Evolutionary conservation across 176 grass and related monocot species (phyloP).

Genomic region (Triticum dicoccoides): DNA sequence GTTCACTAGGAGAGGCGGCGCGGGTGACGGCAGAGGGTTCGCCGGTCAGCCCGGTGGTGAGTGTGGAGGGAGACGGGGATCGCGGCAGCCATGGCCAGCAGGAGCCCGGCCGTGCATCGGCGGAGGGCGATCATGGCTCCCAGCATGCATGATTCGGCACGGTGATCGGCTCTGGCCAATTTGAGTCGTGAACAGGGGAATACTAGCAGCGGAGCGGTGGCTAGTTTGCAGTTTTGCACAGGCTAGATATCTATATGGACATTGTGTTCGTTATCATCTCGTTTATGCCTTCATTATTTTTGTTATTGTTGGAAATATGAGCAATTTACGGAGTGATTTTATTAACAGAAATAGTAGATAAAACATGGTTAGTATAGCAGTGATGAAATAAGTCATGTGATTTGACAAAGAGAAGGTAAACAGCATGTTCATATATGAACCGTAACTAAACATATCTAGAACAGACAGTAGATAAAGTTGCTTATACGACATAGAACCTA

Average conservation of each 20-base stretch:
- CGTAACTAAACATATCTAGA: no score
- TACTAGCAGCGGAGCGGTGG: no score
- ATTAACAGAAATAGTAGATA: no score
- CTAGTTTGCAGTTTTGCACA: background rate
- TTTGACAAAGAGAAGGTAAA: no score
- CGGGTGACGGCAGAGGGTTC: background rate
- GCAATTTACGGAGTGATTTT: no score
- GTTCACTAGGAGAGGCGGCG: background rate
- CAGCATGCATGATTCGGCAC: background rate
- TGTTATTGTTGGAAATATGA: no score
- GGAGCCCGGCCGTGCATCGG: background rate
- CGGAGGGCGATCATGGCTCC: background rate
- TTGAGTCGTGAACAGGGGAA: background rate
- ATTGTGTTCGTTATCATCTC: background rate
- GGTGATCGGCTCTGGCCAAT: background rate
- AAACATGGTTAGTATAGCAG: no score
- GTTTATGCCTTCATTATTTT: background rate
- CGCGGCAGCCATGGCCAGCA: background rate
- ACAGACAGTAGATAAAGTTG: no score
- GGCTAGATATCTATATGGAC: background rate
- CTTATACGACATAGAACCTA: no score
- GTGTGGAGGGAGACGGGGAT: no score
- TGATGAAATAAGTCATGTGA: no score
- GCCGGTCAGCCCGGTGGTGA: background rate
- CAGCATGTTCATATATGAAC: no score